Base-by-base conservation (phyloP, 306 rosid species). In the Elaeagnus macrophylla region DNA sequence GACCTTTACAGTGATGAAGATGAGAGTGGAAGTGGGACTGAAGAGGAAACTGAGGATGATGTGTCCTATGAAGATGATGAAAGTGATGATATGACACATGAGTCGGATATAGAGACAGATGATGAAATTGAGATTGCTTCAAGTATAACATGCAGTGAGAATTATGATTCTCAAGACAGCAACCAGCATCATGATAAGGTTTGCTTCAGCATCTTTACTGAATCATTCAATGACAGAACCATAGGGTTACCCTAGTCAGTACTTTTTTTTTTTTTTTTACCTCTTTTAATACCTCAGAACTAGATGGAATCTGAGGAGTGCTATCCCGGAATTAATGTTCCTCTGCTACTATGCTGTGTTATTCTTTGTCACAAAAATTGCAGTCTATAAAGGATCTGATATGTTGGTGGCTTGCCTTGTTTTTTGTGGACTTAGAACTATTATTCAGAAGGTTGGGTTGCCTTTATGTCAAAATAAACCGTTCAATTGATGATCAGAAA, bases 21-120 rank as follows among this genome's bases (percentile, higher is more conserved):
- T 60, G 96, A 82, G 47, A 79, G 85, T 75, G 85, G 72, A 54
- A 82, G 82, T 57, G 96, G 74, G 72, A 76, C 83, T 12, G 99
- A 75, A 51, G 96, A 82, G 68, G 95, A 61, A 45, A 75, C 84
- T 25, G 93, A 78, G 32, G 32, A 25, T 67, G 95, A 80, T 7
- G 63, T 72, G 64, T 91, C 89, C 47, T 84, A 82, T 56, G 89
- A 91, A 36, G 95, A 83, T 17, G 90, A 81, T 65, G 81, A 82
- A 37, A 25, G 32, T 25, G 32, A 25, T 25, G 32, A 25, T 25
- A 57, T 77, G 39, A 17, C 74, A 20, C 74, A 72, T 1, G 90
- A 60, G 57, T 85, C 85, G 62, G 83, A 88, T 46, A 77, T 32
- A 45, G 86, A 61, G 43, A 79, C 71, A 50, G 79, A 77, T 58